Conservation (phyloP, 2,329 filamentous ascomycete genomes). For the Furcasterigmium furcatum region DNA sequence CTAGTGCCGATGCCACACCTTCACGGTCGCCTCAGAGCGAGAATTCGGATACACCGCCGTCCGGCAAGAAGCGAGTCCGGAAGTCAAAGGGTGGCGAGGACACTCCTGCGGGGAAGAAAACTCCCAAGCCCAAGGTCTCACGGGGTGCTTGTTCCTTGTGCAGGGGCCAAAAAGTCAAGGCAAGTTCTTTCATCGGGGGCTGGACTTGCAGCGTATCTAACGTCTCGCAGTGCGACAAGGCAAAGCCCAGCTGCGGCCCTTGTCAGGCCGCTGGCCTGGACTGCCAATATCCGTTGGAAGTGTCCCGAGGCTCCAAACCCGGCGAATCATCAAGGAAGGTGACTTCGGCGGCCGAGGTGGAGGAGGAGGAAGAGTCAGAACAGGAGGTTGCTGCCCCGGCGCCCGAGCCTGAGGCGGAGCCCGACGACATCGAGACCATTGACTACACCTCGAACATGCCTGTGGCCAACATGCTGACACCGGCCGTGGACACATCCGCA, state of each 20-base stretch:
- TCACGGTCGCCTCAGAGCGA: slow-evolving; percentile 15
- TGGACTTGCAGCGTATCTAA: too few species aligned
- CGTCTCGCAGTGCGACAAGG: slow-evolving; percentile 32
- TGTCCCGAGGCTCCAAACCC: slow-evolving; percentile 13
- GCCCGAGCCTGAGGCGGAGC: slow-evolving; percentile 11
- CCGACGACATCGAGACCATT: slow-evolving; percentile 12
- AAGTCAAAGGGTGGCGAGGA: slow-evolving; percentile 7
- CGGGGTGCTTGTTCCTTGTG: slow-evolving; percentile 32
- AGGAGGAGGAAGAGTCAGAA: slow-evolving; percentile 9
- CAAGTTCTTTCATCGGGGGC: slow-evolving; percentile 11
- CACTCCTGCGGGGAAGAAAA: slow-evolving; percentile 2
- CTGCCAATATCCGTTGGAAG: slow-evolving; percentile 37
- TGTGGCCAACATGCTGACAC: slow-evolving; percentile 20
- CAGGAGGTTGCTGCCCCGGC: neutral
- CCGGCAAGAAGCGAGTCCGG: slow-evolving; percentile 10
- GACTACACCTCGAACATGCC: slow-evolving; percentile 17
- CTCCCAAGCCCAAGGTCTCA: slow-evolving; percentile 14
- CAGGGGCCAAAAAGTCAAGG: slow-evolving; percentile 34
- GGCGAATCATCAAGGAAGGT: slow-evolving; percentile 14
- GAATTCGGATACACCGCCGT: too few species aligned
- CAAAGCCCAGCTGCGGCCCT: slow-evolving; percentile 33
- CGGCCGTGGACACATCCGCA: slow-evolving; percentile 13
- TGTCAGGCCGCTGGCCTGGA: slow-evolving; percentile 25
- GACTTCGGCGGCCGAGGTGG: slow-evolving; percentile 12
- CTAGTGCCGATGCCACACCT: slow-evolving; percentile 10